A percentile compares a stretch with the other conserved stretches of the same genome.
Evolutionary conservation across 2,329 filamentous ascomycete species (phyloP).

Genomic region (Cladosporium colombiae): DNA sequence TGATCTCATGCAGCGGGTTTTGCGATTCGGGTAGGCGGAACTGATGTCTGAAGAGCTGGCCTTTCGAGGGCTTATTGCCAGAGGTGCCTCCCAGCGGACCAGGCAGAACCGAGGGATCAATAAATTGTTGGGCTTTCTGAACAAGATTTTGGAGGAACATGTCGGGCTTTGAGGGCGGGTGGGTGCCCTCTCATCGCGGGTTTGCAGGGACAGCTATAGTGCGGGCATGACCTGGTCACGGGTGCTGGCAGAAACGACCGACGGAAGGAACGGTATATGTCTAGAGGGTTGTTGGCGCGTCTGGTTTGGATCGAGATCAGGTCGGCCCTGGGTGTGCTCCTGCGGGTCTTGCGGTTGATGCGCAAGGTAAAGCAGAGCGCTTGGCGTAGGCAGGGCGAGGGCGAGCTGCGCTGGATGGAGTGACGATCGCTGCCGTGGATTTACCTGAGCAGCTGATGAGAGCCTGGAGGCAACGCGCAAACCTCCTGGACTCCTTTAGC

Average conservation of each 20-base stretch:
- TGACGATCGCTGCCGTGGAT: slow-evolving; percentile 1
- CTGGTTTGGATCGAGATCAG: neutral
- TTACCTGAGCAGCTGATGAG: neutral
- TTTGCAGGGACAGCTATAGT: slow-evolving; percentile 13
- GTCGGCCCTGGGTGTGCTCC: neutral
- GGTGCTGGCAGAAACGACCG: slow-evolving; percentile 1
- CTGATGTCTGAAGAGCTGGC: slow-evolving; percentile 89
- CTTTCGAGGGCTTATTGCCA: slow-evolving; percentile 85
- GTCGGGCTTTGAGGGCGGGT: slow-evolving; percentile 22
- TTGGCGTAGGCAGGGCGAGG: slow-evolving; percentile 8
- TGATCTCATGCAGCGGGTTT: slow-evolving; percentile 93
- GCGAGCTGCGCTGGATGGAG: slow-evolving; percentile 5
- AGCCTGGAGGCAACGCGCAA: neutral
- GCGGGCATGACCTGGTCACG: slow-evolving; percentile 16
- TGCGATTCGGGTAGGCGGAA: slow-evolving; percentile 93
- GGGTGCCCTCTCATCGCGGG: slow-evolving; percentile 16
- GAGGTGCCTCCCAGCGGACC: slow-evolving; percentile 59
- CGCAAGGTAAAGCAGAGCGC: slow-evolving; percentile 12
- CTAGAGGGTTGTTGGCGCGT: slow-evolving; percentile 6
- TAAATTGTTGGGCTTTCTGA: slow-evolving; percentile 92
- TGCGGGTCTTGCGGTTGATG: slow-evolving; percentile 12
- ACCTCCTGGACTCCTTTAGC: slow-evolving; percentile 9
- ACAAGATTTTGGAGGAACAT: slow-evolving; percentile 79
- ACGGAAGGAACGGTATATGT: neutral
- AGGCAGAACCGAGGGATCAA: slow-evolving; percentile 78